These are phyloP conservation scores for Yarrowia osloensis DNA, from an alignment of 805 yeast species.

Conservation along the genomic window DNA sequence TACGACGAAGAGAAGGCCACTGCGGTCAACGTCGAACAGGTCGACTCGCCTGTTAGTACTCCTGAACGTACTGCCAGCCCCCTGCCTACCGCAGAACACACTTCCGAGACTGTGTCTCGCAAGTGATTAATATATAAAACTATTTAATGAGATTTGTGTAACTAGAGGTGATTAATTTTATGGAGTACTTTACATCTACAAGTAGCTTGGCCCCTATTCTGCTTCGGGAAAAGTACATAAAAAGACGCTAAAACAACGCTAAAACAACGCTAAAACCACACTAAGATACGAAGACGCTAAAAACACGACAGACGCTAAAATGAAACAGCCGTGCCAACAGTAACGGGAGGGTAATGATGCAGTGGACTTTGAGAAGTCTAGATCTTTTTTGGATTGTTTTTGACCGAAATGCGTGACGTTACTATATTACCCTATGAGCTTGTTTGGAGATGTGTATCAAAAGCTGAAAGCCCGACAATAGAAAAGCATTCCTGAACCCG, in stretches of 20 bases:
- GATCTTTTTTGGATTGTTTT: too few relatives aligned
- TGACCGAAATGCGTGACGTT: too few relatives aligned
- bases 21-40: neutral
- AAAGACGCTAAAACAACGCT: neutral
- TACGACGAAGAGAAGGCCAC: conserved; percentile 4
- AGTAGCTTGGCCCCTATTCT: too few relatives aligned
- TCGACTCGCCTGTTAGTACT: neutral
- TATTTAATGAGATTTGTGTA: neutral
- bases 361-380: too few relatives aligned
- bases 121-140: neutral
- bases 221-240: too few relatives aligned
- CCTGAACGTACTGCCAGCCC: neutral
- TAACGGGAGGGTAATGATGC: too few relatives aligned
- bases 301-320: neutral
- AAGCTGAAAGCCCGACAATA: too few relatives aligned
- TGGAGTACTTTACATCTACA: too few relatives aligned
- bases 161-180: too few relatives aligned
- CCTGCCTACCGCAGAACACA: neutral
- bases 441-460: too few relatives aligned
- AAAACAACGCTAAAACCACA: neutral
- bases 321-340: neutral
- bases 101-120: neutral
- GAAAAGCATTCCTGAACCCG: too few relatives aligned
- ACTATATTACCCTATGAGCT: too few relatives aligned
- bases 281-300: neutral